Evolutionary conservation across 1,284 basidiomycete genomes (phyloP).

Genomic region (Volvariella surrecta): DNA sequence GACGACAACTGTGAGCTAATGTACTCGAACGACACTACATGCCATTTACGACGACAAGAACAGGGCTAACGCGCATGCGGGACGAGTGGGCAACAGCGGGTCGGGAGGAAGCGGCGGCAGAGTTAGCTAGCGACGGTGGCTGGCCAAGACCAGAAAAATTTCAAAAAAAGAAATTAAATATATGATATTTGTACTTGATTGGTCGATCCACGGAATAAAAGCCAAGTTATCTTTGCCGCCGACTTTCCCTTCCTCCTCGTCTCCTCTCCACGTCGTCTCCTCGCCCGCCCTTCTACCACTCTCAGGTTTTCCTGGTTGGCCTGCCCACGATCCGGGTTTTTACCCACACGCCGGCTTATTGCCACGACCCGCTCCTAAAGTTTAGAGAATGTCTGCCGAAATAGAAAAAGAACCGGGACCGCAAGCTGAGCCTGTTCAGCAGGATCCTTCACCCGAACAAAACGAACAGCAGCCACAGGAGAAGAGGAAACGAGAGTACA

Average conservation of each 20-base stretch:
- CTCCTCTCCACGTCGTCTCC: conserved; percentile 14
- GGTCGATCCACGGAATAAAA: conserved; percentile 25
- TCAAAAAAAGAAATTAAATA: too few species aligned
- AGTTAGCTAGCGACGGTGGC: too few species aligned
- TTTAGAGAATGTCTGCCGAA: conserved; percentile 33
- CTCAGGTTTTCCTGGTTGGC: conserved; percentile 8
- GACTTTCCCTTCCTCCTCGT: conserved; percentile 18
- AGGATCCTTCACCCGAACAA: conserved; percentile 23
- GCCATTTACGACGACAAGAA: too few species aligned
- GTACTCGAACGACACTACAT: too few species aligned
- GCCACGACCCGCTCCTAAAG: conserved; percentile 9
- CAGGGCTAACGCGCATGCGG: too few species aligned
- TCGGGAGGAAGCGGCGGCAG: too few species aligned
- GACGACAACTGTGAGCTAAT: too few species aligned
- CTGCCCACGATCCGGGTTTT: conserved; percentile 13
- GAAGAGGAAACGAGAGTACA: conserved; percentile 86
- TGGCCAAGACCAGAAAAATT: too few species aligned
- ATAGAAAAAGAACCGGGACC: conserved; percentile 60
- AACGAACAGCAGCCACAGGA: conserved; percentile 27
- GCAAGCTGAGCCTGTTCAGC: conserved; percentile 25
- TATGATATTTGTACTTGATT: conserved; percentile 20
- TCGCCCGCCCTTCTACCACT: conserved; percentile 11
- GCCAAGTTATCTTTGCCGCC: conserved; percentile 18
- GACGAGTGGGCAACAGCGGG: too few species aligned
- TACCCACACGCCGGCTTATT: conserved; percentile 10